Conservation (phyloP, 1,139 yeast species). For the Nakaseomyces delphensis region DNA sequence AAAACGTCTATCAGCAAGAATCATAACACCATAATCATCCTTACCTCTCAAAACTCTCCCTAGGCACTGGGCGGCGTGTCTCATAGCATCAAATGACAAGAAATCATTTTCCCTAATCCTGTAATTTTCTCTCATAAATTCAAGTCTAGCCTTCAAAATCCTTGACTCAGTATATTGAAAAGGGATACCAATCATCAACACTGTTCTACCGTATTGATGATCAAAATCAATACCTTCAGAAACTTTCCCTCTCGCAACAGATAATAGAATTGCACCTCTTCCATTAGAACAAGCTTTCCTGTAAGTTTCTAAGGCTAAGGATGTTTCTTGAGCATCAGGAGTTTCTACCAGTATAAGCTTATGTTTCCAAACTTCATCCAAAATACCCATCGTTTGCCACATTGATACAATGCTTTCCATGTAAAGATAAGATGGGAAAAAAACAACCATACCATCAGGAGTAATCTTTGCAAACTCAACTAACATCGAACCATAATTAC, state of each 20-base stretch:
- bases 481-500: constrained; percentile 88
- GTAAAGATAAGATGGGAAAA: constrained; percentile 91
- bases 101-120: constrained; percentile 92
- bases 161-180: constrained; percentile 97
- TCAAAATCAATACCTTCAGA: constrained; percentile 99
- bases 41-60: constrained; percentile 96
- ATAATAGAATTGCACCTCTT: constrained; percentile 87
- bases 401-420: constrained; percentile 96
- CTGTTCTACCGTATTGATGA: constrained; percentile 96
- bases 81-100: constrained; percentile 95
- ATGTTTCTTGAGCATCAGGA: constrained; percentile 98
- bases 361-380: constrained; percentile 98
- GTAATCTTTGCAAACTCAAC: constrained; percentile 91
- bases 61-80: constrained; percentile 98
- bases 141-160: constrained; percentile 86
- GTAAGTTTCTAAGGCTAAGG: constrained; percentile 88
- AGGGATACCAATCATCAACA: constrained; percentile 96
- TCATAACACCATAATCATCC: constrained; percentile 98
- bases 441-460: constrained; percentile 97
- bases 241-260: constrained; percentile 98
- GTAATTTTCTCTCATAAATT: constrained; percentile 84
- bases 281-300: constrained; percentile 96
- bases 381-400: constrained; percentile 98
- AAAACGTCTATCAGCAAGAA: constrained; percentile 88
- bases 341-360: constrained; percentile 94